These are phyloP conservation scores for Toxoplasma gondii DNA, from an alignment of 169 alveolate genomes.

Conservation along the genomic window DNA sequence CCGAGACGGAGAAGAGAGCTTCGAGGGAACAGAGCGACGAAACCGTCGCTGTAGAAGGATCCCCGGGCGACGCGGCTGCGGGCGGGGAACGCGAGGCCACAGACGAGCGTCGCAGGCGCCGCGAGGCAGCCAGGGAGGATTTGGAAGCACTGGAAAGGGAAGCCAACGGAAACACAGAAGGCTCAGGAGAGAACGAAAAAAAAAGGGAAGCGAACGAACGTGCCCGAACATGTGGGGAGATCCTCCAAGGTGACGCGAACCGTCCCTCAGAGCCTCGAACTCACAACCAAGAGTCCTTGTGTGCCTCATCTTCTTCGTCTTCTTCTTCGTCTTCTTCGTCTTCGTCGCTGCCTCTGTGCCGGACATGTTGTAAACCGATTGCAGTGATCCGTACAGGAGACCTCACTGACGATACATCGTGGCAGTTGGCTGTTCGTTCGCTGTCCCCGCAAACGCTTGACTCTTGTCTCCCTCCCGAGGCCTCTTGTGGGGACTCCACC, in stretches of 20 bases:
- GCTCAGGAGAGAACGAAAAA: background rate
- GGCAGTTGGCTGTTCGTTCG: background rate
- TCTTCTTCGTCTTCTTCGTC: background rate
- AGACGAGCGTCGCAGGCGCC: background rate
- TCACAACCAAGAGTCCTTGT: background rate
- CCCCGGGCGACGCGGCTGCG: background rate
- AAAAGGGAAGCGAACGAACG: background rate
- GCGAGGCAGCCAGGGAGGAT: too few species aligned
- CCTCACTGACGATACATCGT: background rate
- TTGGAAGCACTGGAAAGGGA: too few species aligned
- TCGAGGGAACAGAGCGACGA: background rate
- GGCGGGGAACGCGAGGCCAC: background rate
- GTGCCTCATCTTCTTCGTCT: background rate
- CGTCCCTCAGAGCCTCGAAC: background rate
- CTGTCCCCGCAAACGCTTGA: background rate
- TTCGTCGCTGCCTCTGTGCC: background rate
- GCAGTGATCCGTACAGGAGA: background rate
- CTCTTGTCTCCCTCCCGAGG: background rate
- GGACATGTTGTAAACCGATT: background rate
- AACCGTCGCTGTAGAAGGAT: background rate
- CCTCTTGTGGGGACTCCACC: background rate
- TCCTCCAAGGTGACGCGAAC: background rate
- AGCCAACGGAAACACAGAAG: too few species aligned
- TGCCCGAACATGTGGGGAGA: background rate
- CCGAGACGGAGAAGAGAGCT: background rate